A percentile compares a stretch with the other conserved stretches of the same genome.
These are phyloP conservation scores for Sporodiniella umbellata DNA, from an alignment of 371 early-diverging fungal species.

Conservation along the genomic window DNA sequence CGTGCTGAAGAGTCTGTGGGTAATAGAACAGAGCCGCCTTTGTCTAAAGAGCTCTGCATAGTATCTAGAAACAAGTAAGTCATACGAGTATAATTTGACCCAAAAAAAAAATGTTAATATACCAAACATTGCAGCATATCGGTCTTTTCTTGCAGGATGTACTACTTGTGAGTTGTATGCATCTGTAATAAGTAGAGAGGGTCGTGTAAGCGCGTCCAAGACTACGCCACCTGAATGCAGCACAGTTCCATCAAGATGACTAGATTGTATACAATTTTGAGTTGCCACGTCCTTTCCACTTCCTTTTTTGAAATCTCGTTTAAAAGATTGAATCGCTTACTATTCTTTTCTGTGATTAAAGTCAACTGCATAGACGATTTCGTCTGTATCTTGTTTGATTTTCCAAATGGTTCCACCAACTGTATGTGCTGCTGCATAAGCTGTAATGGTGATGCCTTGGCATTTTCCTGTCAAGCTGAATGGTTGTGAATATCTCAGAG, in stretches of 20 bases:
- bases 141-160: slow-evolving; percentile 69
- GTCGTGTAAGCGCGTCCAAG: slow-evolving; percentile 70
- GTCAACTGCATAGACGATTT: slow-evolving; percentile 94
- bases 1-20: slow-evolving; percentile 90
- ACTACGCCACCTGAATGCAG: slow-evolving; percentile 72
- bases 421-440: slow-evolving; percentile 94
- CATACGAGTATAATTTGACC: not conserved
- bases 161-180: slow-evolving; percentile 71
- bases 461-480: slow-evolving; percentile 68
- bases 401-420: slow-evolving; percentile 98
- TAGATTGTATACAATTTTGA: slow-evolving; percentile 18
- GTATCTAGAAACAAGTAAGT: slow-evolving; percentile 44
- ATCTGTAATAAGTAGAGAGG: slow-evolving; percentile 91
- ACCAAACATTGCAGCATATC: slow-evolving; percentile 75
- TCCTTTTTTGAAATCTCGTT: too few relatives aligned
- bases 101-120: slow-evolving; percentile 8
- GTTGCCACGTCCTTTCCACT: too few relatives aligned
- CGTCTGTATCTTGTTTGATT: slow-evolving; percentile 91
- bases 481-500: slow-evolving; percentile 93
- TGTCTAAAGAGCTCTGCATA: slow-evolving; percentile 56
- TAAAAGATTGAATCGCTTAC: too few relatives aligned
- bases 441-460: slow-evolving; percentile 86
- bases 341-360: slow-evolving; percentile 95
- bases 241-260: slow-evolving; percentile 84
- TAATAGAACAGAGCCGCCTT: slow-evolving; percentile 82